phyloP scores from a whole-genome alignment of 2,329 filamentous ascomycete species.

The Fusarium sp. region DNA sequence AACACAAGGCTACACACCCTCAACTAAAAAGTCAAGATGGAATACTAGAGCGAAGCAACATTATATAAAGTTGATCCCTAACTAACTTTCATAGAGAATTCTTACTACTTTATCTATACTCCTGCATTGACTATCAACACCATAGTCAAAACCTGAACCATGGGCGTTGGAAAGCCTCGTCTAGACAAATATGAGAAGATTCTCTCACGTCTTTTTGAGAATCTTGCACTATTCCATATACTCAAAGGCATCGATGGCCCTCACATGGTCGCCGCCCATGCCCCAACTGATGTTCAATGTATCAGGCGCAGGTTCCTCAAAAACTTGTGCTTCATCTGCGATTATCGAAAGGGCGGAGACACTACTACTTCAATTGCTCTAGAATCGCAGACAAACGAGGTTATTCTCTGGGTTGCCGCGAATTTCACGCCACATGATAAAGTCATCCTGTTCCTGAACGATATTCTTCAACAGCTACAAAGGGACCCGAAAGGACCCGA shows the following conservation, averaged over 20 bases:
- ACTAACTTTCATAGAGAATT: background rate
- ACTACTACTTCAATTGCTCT: constrained; percentile 57
- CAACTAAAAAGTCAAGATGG: background rate
- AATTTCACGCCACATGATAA: constrained; percentile 45
- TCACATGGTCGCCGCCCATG: background rate
- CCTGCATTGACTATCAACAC: background rate
- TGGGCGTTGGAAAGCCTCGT: constrained; percentile 29
- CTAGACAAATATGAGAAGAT: constrained; percentile 15
- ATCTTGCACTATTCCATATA: constrained; percentile 27
- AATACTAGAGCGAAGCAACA: background rate
- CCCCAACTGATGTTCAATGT: background rate
- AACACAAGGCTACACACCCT: background rate
- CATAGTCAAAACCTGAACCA: background rate
- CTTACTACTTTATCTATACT: background rate
- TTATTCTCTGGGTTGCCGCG: constrained; percentile 56
- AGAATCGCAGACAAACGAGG: constrained; percentile 45
- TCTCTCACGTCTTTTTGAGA: constrained; percentile 37
- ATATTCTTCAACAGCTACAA: constrained; percentile 34
- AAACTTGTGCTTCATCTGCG: constrained; percentile 57
- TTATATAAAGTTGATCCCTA: background rate
- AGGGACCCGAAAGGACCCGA: background rate
- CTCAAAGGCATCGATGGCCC: constrained; percentile 23
- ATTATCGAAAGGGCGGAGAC: constrained; percentile 56
- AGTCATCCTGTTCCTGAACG: constrained; percentile 46
- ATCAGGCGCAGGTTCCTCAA: constrained; percentile 47